phyloP scores from a whole-genome alignment of 2,329 filamentous ascomycete species.

The Microdochium paspali region DNA sequence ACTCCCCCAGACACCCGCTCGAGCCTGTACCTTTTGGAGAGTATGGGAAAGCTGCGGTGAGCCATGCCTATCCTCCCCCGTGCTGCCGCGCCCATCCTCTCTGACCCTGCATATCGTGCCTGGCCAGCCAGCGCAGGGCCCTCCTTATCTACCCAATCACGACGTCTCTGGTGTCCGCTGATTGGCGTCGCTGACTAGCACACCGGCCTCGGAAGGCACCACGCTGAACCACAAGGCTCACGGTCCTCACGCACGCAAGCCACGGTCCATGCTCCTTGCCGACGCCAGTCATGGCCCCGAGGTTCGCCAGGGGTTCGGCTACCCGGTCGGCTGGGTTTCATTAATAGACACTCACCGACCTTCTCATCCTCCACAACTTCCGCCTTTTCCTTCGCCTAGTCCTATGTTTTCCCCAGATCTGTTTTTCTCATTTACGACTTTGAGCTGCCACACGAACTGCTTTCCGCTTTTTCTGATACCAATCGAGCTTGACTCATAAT shows the following conservation, averaged over 20 bases:
- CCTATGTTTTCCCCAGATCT: background rate
- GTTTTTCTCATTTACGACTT: background rate
- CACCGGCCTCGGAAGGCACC: background rate
- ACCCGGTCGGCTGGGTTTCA: background rate
- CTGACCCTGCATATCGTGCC: background rate
- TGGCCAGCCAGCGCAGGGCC: background rate
- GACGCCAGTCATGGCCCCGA: background rate
- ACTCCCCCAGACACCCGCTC: background rate
- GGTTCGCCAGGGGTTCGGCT: background rate
- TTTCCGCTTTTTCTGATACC: no score
- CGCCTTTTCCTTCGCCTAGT: background rate
- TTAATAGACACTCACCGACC: background rate
- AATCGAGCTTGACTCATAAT: no score
- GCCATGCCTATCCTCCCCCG: background rate
- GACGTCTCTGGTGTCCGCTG: background rate
- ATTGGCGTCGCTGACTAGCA: background rate
- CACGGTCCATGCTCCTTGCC: background rate
- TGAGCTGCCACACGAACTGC: background rate
- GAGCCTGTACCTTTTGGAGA: background rate
- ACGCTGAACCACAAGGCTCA: background rate
- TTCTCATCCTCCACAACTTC: background rate
- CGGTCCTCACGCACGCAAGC: background rate
- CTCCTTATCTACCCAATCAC: background rate
- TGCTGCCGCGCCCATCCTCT: background rate
- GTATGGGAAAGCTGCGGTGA: background rate